Evolutionary conservation across 768 basidiomycete species (phyloP).

Genomic region (Boletellus ananas): DNA sequence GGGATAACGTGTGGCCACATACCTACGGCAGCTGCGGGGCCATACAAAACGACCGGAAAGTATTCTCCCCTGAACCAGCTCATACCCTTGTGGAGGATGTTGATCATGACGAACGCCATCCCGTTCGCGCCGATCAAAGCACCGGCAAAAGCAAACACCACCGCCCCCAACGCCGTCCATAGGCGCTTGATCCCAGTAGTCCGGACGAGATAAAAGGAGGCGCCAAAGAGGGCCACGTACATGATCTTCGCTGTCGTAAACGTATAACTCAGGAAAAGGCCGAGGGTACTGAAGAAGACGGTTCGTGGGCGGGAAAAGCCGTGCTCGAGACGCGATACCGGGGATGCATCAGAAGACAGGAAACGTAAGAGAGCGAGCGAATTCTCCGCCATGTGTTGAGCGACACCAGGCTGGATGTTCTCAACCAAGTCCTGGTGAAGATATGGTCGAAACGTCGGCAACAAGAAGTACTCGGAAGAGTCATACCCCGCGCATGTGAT

Average conservation of each 20-base stretch:
- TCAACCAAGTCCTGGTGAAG: constrained; percentile 61
- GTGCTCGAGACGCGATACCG: constrained; percentile 59
- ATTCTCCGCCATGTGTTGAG: constrained; percentile 90
- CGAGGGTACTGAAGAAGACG: constrained; percentile 75
- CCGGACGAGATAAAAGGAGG: constrained; percentile 44
- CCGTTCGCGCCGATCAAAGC: constrained; percentile 63
- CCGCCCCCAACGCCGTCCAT: constrained; percentile 43
- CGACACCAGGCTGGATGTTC: constrained; percentile 80
- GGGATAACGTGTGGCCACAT: constrained; percentile 18
- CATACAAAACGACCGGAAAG: constrained; percentile 64
- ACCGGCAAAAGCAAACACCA: constrained; percentile 49
- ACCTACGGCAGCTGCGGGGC: constrained; percentile 72
- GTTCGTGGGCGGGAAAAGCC: constrained; percentile 53
- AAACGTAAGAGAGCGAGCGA: constrained; percentile 72
- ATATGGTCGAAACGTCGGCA: background rate
- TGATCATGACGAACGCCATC: constrained; percentile 65
- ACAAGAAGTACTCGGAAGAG: background rate
- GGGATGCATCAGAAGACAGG: constrained; percentile 66
- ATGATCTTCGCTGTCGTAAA: constrained; percentile 65
- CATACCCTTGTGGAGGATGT: constrained; percentile 62
- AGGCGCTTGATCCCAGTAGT: constrained; percentile 27
- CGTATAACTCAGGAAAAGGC: constrained; percentile 69
- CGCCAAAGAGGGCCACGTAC: constrained; percentile 50
- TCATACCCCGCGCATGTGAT: constrained; percentile 83
- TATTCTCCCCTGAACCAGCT: constrained; percentile 83